Percentiles rank a stretch among this genome's conserved stretches.
Evolutionary conservation across 306 rosid species (phyloP).

Genomic region (Malus sylvestris): DNA sequence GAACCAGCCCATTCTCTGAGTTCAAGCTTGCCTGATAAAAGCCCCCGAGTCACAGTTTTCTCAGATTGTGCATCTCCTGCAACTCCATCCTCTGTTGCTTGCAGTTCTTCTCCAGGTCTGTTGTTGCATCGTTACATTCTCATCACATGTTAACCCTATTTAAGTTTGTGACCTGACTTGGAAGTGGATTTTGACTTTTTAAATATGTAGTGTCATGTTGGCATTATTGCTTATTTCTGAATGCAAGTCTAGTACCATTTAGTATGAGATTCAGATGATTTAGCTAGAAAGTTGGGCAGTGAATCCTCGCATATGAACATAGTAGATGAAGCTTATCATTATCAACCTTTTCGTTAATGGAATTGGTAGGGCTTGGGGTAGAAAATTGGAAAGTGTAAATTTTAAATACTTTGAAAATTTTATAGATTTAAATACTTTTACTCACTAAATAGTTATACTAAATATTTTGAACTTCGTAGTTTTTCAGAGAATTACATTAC

Average conservation of each 20-base stretch:
- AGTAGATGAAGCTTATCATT: not conserved
- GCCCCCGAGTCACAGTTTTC: constrained; percentile 50
- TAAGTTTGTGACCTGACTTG: not conserved
- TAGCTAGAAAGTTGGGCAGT: not conserved
- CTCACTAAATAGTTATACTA: not conserved
- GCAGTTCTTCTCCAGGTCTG: constrained; percentile 95
- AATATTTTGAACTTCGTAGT: not conserved
- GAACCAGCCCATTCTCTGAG: constrained; percentile 44
- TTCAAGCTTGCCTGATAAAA: constrained; percentile 57
- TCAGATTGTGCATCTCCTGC: constrained; percentile 88
- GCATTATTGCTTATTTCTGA: not conserved
- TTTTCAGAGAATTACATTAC: not conserved
- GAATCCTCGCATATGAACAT: not conserved
- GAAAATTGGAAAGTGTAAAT: not conserved
- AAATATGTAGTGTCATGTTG: not conserved
- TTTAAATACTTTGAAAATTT: not conserved
- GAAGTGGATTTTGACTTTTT: not conserved
- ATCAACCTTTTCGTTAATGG: not conserved
- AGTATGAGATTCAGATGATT: not conserved
- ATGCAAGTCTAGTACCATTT: not conserved
- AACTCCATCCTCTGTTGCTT: constrained; percentile 93
- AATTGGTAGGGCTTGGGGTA: not conserved
- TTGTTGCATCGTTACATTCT: not conserved
- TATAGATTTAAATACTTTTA: not conserved
- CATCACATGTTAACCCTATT: not conserved